phyloP scores from a whole-genome alignment of 176 grass and related monocot genomes.

The Carex myosuroides region DNA sequence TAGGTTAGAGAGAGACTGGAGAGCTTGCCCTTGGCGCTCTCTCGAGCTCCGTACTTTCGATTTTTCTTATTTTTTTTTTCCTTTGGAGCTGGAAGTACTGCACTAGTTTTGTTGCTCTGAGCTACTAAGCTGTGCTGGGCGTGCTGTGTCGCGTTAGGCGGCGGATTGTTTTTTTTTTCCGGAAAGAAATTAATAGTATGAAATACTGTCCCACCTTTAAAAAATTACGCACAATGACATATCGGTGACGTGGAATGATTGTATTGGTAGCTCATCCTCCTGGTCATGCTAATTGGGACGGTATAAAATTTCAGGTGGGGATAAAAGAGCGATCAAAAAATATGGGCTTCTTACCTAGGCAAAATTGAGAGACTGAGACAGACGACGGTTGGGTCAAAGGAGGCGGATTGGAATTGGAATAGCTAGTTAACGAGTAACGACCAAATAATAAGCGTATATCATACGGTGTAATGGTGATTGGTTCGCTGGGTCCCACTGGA shows the following conservation, averaged over 20 bases:
- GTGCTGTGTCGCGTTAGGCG: slow-evolving; percentile 22
- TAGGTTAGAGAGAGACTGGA: slow-evolving; percentile 26
- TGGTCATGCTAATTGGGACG: neutral
- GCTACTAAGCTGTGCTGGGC: slow-evolving; percentile 4
- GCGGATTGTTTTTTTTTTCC: slow-evolving; percentile 15
- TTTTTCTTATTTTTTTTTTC: neutral
- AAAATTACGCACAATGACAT: neutral
- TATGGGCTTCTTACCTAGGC: slow-evolving; percentile 10
- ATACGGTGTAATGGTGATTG: neutral
- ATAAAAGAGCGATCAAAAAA: neutral
- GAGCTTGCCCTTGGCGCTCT: slow-evolving; percentile 36
- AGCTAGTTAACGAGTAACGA: neutral
- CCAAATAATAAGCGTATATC: neutral
- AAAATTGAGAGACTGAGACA: slow-evolving; percentile 4
- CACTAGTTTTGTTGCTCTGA: neutral
- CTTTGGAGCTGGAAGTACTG: neutral
- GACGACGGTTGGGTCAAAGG: slow-evolving; percentile 22
- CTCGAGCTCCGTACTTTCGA: slow-evolving; percentile 30
- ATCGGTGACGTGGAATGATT: neutral
- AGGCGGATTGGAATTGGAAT: neutral
- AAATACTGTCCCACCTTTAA: neutral
- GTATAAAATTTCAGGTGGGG: neutral
- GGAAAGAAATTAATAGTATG: neutral
- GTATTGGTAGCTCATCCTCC: slow-evolving; percentile 9
- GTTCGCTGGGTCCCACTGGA: neutral